Percentiles rank a stretch among this genome's conserved stretches.
Evolutionary conservation across 208 protist species (phyloP).

Genomic region (Herpetomonas tarakana): DNA sequence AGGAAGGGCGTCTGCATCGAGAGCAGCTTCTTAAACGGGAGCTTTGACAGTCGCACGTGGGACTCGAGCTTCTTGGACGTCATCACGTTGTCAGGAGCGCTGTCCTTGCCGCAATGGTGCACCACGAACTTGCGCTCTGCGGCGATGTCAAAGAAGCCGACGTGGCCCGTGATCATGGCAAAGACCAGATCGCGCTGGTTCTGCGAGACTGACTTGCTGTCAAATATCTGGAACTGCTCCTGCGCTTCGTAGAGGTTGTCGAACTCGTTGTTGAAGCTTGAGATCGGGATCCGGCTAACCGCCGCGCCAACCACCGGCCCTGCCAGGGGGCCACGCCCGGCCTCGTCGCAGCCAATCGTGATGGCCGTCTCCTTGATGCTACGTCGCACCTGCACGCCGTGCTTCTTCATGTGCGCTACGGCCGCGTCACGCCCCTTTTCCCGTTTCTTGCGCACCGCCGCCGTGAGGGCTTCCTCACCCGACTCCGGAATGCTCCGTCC

Average conservation of each 20-base stretch:
- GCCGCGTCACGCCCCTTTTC: conserved; percentile 45
- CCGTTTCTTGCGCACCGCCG: conserved; percentile 32
- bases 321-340: conserved; percentile 82
- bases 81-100: conserved; percentile 30
- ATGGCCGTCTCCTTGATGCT: conserved; percentile 86
- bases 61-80: conserved; percentile 44
- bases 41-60: conserved; percentile 56
- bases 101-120: conserved; percentile 73
- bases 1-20: conserved; percentile 87
- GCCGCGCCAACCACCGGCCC: conserved; percentile 88
- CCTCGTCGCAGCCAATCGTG: conserved; percentile 89
- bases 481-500: conserved; percentile 15
- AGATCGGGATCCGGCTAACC: conserved; percentile 76
- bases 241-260: conserved; percentile 62
- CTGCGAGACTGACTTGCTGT: conserved; percentile 84
- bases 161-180: conserved; percentile 78
- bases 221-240: conserved; percentile 87
- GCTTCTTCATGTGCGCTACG: conserved; percentile 52
- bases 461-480: conserved; percentile 20
- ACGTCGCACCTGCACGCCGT: conserved; percentile 71
- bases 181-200: conserved; percentile 75
- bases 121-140: conserved; percentile 63
- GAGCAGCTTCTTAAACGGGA: conserved; percentile 82
- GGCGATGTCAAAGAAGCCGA: conserved; percentile 68
- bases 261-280: conserved; percentile 87